These are phyloP conservation scores for Posidonia australis DNA, from an alignment of 106 monocot genomes.

Conservation along the genomic window DNA sequence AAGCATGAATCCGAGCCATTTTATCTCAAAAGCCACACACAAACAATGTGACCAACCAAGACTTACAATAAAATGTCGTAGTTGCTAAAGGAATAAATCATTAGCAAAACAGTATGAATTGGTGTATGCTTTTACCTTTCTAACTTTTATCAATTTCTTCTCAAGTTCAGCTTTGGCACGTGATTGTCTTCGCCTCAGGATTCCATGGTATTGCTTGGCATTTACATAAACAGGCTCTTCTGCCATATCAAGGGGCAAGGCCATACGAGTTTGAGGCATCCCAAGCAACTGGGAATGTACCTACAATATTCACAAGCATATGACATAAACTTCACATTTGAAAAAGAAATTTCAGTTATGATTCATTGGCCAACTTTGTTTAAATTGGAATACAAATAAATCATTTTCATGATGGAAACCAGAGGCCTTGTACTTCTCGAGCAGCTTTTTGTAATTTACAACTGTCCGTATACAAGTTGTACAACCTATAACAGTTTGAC, in stretches of 20 bases:
- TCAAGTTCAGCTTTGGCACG: constrained; percentile 76
- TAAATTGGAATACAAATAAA: no score
- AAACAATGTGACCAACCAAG: background rate
- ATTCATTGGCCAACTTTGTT: no score
- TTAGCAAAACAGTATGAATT: no score
- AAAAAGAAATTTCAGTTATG: no score
- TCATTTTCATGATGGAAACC: no score
- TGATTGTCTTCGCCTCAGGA: constrained; percentile 60
- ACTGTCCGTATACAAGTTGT: no score
- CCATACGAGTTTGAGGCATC: constrained; percentile 33
- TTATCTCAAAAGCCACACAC: background rate
- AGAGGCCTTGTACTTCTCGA: no score
- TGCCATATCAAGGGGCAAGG: constrained; percentile 38
- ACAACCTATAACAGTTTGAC: no score
- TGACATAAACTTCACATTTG: background rate
- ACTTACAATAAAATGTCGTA: background rate
- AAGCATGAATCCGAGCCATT: no score
- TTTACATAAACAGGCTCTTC: constrained; percentile 77
- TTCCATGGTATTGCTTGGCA: no score
- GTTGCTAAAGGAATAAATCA: background rate
- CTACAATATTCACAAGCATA: constrained; percentile 12
- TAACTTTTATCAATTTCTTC: constrained; percentile 46
- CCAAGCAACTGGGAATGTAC: constrained; percentile 43
- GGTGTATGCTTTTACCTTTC: constrained; percentile 41
- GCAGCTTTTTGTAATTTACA: no score